Conservation (phyloP, 495 filamentous ascomycete genomes). For the Penicillium maclennaniae region DNA sequence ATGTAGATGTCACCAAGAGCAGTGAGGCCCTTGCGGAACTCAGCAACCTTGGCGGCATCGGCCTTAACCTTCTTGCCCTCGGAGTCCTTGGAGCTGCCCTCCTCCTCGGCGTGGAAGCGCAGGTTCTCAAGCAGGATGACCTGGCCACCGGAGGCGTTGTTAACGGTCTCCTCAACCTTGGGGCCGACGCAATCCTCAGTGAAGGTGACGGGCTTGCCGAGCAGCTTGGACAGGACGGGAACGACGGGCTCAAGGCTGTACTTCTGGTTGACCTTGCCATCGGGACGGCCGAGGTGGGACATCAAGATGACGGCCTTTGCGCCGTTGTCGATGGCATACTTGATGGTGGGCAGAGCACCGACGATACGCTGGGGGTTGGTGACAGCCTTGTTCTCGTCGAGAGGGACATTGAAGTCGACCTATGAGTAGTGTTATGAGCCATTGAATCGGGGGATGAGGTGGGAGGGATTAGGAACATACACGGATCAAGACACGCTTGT, state of each 20-base stretch:
- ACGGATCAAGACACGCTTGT: slow-evolving; percentile 94
- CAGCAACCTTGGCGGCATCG: slow-evolving; percentile 83
- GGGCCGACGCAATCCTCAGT: slow-evolving; percentile 86
- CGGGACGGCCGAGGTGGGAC: slow-evolving; percentile 96
- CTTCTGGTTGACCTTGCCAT: slow-evolving; percentile 84
- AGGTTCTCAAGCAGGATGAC: slow-evolving; percentile 95
- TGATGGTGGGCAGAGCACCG: slow-evolving; percentile 95
- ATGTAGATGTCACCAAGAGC: slow-evolving; percentile 94
- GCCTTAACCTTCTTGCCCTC: slow-evolving; percentile 98
- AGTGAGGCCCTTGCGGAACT: slow-evolving; percentile 93
- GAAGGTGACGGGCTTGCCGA: slow-evolving; percentile 79
- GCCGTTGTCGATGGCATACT: slow-evolving; percentile 90
- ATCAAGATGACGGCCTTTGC: slow-evolving; percentile 96
- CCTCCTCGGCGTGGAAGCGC: slow-evolving; percentile 95
- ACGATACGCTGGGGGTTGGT: slow-evolving; percentile 98
- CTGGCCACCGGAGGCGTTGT: slow-evolving; percentile 75
- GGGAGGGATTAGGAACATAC: slow-evolving; percentile 52
- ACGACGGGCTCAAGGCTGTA: slow-evolving; percentile 93
- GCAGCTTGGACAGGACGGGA: slow-evolving; percentile 83
- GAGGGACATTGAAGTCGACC: slow-evolving; percentile 99
- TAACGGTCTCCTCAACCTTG: slow-evolving; percentile 84
- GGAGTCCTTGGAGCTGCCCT: slow-evolving; percentile 87
- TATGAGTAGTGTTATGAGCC: slow-evolving; percentile 32
- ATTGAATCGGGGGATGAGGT: neutral
- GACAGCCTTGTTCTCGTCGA: slow-evolving; percentile 84